A percentile compares a stretch with the other conserved stretches of the same genome.
Conservation (phyloP, 2,329 filamentous ascomycete genomes). For the Verticillium nubilum region DNA sequence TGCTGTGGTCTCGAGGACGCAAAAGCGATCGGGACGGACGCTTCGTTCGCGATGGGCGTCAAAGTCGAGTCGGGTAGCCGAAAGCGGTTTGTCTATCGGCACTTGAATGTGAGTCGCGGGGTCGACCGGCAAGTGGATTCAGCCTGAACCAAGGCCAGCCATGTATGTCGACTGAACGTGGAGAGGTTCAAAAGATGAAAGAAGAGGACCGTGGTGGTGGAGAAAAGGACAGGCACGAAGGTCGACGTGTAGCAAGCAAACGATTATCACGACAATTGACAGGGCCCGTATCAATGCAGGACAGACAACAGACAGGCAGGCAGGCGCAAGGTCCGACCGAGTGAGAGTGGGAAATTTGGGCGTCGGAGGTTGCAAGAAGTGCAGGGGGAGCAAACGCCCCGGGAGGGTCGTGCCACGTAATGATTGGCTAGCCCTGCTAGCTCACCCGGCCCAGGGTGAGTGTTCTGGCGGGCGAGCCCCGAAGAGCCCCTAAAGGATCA, state of each 20-base stretch:
- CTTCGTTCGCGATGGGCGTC: not conserved
- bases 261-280: not conserved
- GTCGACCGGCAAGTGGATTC: not conserved
- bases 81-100: not conserved
- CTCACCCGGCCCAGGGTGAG: not conserved
- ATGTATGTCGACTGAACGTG: not conserved
- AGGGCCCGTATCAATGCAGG: not conserved
- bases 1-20: not conserved
- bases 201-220: not conserved
- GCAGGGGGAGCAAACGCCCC: not conserved
- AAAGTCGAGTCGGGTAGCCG: not conserved
- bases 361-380: not conserved
- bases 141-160: not conserved
- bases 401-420: not conserved
- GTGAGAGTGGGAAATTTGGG: not conserved
- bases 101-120: not conserved
- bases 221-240: not conserved
- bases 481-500: not conserved
- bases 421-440: not conserved
- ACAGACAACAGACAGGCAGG: not conserved
- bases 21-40: not conserved
- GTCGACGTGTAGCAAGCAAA: not conserved
- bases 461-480: not conserved
- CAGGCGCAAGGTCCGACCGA: not conserved
- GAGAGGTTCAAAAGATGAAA: not conserved